These are phyloP conservation scores for Davidsoniella eucalypti DNA, from an alignment of 2,329 filamentous ascomycete species.

Conservation along the genomic window DNA sequence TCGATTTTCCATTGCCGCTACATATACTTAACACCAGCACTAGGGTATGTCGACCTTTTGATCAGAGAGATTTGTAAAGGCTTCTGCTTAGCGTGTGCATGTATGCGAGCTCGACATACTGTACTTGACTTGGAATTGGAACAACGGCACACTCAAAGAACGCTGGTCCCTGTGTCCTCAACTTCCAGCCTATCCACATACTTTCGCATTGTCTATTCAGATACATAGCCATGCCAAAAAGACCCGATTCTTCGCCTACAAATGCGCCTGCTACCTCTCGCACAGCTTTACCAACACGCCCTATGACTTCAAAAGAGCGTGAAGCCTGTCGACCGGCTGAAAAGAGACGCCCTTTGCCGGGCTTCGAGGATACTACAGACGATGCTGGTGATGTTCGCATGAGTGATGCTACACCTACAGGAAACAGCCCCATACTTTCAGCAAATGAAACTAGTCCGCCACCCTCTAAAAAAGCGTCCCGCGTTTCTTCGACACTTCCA, in stretches of 20 bases:
- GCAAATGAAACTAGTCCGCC: slow-evolving; percentile 5
- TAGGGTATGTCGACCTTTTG: no score
- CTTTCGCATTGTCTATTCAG: background rate
- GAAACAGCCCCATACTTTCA: background rate
- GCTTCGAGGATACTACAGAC: slow-evolving; percentile 4
- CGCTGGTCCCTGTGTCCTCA: no score
- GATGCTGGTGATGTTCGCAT: slow-evolving; percentile 9
- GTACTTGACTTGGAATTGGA: no score
- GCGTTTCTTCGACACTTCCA: slow-evolving; percentile 1
- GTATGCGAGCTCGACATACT: no score
- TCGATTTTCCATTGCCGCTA: no score
- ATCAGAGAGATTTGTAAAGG: no score
- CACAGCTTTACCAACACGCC: slow-evolving; percentile 9
- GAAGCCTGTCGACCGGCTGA: background rate
- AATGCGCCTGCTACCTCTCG: slow-evolving; percentile 2
- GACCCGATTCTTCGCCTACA: background rate
- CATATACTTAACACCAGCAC: no score
- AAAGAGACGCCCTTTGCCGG: slow-evolving; percentile 7
- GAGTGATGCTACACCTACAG: background rate
- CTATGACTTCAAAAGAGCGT: slow-evolving; percentile 3
- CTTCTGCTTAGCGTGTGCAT: no score
- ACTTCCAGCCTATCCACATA: background rate
- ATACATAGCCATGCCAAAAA: slow-evolving; percentile 2
- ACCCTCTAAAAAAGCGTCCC: slow-evolving; percentile 1
- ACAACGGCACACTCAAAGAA: no score